Conservation (phyloP, 371 early-diverging fungal species). For the Phascolomyces articulosus region DNA sequence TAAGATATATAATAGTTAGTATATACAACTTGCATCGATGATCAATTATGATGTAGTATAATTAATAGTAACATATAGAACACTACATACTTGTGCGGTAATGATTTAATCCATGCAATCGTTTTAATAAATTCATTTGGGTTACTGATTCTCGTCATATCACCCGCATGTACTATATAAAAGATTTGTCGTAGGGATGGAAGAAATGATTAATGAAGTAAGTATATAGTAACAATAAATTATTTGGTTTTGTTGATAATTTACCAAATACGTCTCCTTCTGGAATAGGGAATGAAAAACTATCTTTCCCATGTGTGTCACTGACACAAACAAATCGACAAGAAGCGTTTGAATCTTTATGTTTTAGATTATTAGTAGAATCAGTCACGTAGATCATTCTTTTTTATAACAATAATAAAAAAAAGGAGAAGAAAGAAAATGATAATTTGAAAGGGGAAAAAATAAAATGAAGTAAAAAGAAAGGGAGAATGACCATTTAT, state of each 20-base stretch:
- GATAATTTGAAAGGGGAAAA: not conserved
- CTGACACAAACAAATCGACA: slow-evolving; percentile 49
- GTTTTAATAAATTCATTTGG: slow-evolving; percentile 23
- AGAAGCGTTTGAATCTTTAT: slow-evolving; percentile 10
- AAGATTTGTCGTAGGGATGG: not conserved
- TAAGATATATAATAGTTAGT: not conserved
- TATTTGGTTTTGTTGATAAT: slow-evolving; percentile 4
- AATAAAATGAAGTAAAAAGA: not conserved
- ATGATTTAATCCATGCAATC: slow-evolving; percentile 33
- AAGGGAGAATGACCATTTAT: too few relatives aligned
- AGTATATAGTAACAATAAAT: not conserved
- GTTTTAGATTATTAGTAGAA: not conserved
- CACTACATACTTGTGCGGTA: slow-evolving; percentile 33
- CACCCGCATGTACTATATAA: slow-evolving; percentile 45
- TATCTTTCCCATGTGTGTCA: slow-evolving; percentile 40
- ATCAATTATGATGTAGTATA: too few relatives aligned
- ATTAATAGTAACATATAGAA: too few relatives aligned
- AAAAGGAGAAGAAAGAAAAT: not conserved
- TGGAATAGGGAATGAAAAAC: slow-evolving; percentile 36
- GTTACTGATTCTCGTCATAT: slow-evolving; percentile 34
- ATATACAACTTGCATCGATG: not conserved
- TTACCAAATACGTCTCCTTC: slow-evolving; percentile 49
- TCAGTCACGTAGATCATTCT: slow-evolving; percentile 15
- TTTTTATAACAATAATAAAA: not conserved
- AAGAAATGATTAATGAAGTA: too few relatives aligned